Conservation (phyloP, 495 filamentous ascomycete species). For the Cairneyella variabilis region DNA sequence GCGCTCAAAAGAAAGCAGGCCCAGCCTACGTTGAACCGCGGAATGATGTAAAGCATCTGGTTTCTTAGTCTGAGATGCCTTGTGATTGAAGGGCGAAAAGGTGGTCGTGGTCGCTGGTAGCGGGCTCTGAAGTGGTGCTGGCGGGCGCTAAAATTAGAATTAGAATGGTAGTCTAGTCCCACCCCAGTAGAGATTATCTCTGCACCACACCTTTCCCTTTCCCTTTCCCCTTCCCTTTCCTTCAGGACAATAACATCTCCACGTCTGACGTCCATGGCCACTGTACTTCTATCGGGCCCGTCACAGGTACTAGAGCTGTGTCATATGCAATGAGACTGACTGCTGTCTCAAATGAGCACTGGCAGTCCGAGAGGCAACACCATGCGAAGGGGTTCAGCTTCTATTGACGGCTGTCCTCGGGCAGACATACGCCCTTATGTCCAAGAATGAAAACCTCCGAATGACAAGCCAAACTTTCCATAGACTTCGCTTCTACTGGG, state of each 20-base stretch:
- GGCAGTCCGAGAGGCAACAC: too few relatives aligned
- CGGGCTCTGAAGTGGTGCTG: background rate
- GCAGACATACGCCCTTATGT: constrained; percentile 12
- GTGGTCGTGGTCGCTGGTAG: background rate
- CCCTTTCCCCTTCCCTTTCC: too few relatives aligned
- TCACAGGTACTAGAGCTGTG: too few relatives aligned
- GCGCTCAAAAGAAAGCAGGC: background rate
- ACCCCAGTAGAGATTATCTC: too few relatives aligned
- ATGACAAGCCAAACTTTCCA: constrained; percentile 10
- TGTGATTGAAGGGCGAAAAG: background rate
- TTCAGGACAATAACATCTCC: too few relatives aligned
- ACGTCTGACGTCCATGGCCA: too few relatives aligned
- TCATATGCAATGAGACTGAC: too few relatives aligned
- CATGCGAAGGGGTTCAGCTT: constrained; percentile 8
- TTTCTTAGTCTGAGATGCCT: background rate
- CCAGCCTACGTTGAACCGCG: too few relatives aligned
- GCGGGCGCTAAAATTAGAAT: background rate
- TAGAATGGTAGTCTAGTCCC: too few relatives aligned
- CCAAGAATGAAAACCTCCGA: constrained; percentile 8
- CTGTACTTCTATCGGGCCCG: too few relatives aligned
- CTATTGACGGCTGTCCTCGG: constrained; percentile 6
- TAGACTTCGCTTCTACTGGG: constrained; percentile 10
- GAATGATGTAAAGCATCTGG: background rate
- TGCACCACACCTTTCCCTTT: too few relatives aligned
- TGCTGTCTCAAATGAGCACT: too few relatives aligned